Conservation (phyloP, 305 asterid species). For the Solanum hybrid region DNA sequence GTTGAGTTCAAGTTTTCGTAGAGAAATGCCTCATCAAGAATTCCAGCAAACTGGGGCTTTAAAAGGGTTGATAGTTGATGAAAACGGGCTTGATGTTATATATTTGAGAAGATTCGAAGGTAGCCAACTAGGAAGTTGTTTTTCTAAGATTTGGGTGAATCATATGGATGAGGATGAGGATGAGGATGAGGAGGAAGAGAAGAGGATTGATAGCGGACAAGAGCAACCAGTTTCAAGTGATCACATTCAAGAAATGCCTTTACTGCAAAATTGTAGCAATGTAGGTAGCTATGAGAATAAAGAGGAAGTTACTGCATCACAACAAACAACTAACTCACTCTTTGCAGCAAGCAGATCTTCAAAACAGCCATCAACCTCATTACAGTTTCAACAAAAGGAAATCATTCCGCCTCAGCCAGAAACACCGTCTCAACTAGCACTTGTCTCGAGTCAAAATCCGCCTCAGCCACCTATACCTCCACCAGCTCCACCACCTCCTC, state of each 20-base stretch:
- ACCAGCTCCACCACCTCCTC: constrained; percentile 11
- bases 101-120: constrained; percentile 39
- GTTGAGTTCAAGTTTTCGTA: constrained; percentile 33
- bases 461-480: constrained; percentile 16
- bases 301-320: background rate
- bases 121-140: constrained; percentile 28
- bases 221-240: constrained; percentile 19
- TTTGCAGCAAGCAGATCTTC: background rate
- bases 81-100: constrained; percentile 58
- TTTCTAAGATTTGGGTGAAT: constrained; percentile 63
- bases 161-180: constrained; percentile 27
- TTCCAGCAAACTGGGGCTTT: constrained; percentile 38
- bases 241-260: constrained; percentile 44
- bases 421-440: constrained; percentile 5
- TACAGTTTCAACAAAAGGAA: background rate
- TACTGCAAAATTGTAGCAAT: constrained; percentile 28
- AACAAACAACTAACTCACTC: background rate
- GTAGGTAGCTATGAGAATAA: background rate
- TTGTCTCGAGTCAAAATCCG: background rate
- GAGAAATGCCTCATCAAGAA: constrained; percentile 32
- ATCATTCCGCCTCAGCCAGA: background rate
- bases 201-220: constrained; percentile 28
- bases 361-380: background rate
- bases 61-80: constrained; percentile 55
- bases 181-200: constrained; percentile 30